Percentiles rank a stretch among this genome's conserved stretches.
Evolutionary conservation across 768 basidiomycete species (phyloP).

Genomic region (Lactifluus rugatus): DNA sequence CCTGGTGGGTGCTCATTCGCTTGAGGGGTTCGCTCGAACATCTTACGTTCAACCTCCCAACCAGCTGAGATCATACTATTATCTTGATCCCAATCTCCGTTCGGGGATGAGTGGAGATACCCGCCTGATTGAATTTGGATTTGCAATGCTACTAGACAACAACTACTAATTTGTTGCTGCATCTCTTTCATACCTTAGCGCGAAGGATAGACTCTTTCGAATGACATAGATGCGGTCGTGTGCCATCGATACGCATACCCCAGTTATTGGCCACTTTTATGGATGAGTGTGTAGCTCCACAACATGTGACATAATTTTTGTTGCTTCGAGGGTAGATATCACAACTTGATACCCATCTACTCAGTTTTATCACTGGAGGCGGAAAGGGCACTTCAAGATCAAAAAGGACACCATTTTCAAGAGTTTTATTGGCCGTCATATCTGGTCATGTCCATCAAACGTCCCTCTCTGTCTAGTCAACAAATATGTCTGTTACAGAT

Average conservation of each 20-base stretch:
- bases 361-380: too few species aligned
- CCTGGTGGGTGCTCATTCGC: constrained; percentile 38
- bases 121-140: background rate
- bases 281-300: too few species aligned
- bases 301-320: too few species aligned
- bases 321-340: too few species aligned
- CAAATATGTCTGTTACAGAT: too few species aligned
- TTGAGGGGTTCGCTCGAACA: background rate
- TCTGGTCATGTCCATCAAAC: too few species aligned
- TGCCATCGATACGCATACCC: background rate
- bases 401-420: too few species aligned
- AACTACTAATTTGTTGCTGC: background rate
- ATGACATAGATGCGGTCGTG: background rate
- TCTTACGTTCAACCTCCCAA: background rate
- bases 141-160: background rate
- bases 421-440: too few species aligned
- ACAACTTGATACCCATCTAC: too few species aligned
- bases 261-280: too few species aligned
- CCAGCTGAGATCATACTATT: background rate
- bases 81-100: background rate
- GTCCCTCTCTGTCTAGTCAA: too few species aligned
- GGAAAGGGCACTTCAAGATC: too few species aligned
- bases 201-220: background rate
- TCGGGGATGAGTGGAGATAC: background rate
- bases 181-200: background rate